Conservation (phyloP, 192 early-diverging fungal genomes). For the Backusella luteola region DNA sequence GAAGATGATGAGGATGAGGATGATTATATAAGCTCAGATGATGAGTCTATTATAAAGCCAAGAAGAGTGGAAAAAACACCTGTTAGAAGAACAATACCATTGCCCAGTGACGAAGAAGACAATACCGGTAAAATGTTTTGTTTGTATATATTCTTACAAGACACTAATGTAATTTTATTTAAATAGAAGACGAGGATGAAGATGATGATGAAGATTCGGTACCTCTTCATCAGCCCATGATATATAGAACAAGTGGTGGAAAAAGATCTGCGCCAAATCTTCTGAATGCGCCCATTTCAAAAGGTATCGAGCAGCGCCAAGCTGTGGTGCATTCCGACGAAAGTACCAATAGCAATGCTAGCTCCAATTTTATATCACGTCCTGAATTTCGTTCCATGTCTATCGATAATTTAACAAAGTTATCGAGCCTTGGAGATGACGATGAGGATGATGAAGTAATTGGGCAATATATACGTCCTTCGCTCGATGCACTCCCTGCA, state of each 20-base stretch:
- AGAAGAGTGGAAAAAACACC: not conserved
- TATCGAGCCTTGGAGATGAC: not conserved
- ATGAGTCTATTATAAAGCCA: constrained; percentile 8
- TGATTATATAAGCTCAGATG: constrained; percentile 7
- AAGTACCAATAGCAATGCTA: constrained; percentile 12
- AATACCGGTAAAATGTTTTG: not conserved
- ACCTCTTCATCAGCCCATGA: not conserved
- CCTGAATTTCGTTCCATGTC: not conserved
- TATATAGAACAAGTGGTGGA: not conserved
- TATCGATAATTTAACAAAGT: not conserved
- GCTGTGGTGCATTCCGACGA: constrained; percentile 11
- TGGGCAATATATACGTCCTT: constrained; percentile 9
- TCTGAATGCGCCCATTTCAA: not conserved
- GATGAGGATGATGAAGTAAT: constrained; percentile 17
- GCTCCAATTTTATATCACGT: not conserved
- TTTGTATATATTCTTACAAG: not conserved
- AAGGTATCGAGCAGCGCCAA: not conserved
- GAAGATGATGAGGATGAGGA: constrained; percentile 15
- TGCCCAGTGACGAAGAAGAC: constrained; percentile 31
- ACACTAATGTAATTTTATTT: not conserved
- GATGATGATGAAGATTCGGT: not conserved
- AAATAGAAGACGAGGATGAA: not conserved
- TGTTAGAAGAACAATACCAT: constrained; percentile 7
- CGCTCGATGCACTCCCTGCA: constrained; percentile 12
- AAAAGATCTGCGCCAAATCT: constrained; percentile 4